Base-by-base conservation (phyloP, 2,329 filamentous ascomycete species). In the Ophiostoma tasmaniense region DNA sequence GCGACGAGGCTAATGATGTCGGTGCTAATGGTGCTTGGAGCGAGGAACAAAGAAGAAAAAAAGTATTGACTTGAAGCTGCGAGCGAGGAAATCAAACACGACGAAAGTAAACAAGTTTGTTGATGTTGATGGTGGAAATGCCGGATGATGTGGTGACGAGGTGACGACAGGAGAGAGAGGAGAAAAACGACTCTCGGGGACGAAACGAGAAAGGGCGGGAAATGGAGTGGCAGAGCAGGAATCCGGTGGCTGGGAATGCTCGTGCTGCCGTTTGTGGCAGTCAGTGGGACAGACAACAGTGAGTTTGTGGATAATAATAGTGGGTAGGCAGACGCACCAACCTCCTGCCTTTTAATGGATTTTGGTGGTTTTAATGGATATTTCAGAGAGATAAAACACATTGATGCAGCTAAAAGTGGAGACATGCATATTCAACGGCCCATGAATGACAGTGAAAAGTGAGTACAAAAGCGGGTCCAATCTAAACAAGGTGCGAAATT, bases 191-290 rank as follows among this genome's bases (percentile, higher is more conserved):
- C 20, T 45, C 42, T 20, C n/a, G 17, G 50, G 50, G 42, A 52
- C 66, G 66, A 22, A 45, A 66, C 45, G 66, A 66, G 61, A 67
- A 67, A 37, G n/a, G 50, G 42, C 35, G 39, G 59, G 10, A 25
- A 59, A 30, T 61, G 55, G 50, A 22, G 55, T 33, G 45, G 30
- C 55, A 39, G 66, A 35, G 11, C 20, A 64, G 64, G 64, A 71
- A 67, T 39, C 52, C 42, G 70, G 70, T 71, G 70, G 70, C 70
- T 71, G 70, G 70, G 70, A 64, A 66, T 33, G 62, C 62, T 68
- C 50, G 35, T 22, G 30, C 66, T 55, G 69, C 62, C 67, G 66
- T 59, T 62, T 66, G 64, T 67, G 50, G 42, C 42, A 45, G 17
- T 11, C 22, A 28, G 35, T 61, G 52, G 42, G 22, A 33, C 55